These are phyloP conservation scores for Lenzites betulinus DNA, from an alignment of 768 basidiomycete species.

Conservation along the genomic window DNA sequence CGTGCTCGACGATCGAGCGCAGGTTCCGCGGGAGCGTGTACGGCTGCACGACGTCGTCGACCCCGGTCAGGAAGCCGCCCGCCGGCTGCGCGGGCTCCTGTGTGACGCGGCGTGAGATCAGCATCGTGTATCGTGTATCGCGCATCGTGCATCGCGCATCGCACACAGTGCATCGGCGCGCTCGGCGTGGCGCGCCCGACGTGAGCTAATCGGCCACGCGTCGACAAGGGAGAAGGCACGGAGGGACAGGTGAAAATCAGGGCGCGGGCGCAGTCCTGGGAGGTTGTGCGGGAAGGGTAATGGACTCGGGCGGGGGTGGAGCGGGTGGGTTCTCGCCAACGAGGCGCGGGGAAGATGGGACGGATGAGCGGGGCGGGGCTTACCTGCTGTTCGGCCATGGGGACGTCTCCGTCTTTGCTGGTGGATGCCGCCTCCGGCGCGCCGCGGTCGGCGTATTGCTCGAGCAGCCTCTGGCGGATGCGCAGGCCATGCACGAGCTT, in stretches of 20 bases:
- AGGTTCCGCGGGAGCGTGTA: constrained; percentile 69
- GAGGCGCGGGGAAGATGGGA: not conserved
- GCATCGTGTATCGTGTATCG: too few relatives aligned
- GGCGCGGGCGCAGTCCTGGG: too few relatives aligned
- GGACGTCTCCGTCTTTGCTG: not conserved
- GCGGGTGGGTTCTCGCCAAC: too few relatives aligned
- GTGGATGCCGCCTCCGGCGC: not conserved
- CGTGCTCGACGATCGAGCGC: constrained; percentile 25
- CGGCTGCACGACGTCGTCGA: constrained; percentile 72
- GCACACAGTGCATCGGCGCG: too few relatives aligned
- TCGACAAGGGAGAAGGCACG: too few relatives aligned
- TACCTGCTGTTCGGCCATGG: not conserved
- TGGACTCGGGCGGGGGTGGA: too few relatives aligned
- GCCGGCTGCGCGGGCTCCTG: constrained; percentile 17
- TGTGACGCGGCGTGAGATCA: too few relatives aligned
- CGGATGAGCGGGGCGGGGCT: too few relatives aligned
- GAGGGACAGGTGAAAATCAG: not conserved
- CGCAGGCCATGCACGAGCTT: constrained; percentile 86
- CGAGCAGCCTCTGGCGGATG: constrained; percentile 79
- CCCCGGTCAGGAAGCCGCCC: constrained; percentile 69
- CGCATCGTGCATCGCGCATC: too few relatives aligned
- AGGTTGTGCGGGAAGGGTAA: too few relatives aligned
- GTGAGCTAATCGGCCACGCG: too few relatives aligned
- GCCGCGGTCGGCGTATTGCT: constrained; percentile 58
- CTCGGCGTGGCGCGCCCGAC: too few relatives aligned